phyloP scores from a whole-genome alignment of 306 rosid genomes.

The Gastrolobium bilobum region DNA sequence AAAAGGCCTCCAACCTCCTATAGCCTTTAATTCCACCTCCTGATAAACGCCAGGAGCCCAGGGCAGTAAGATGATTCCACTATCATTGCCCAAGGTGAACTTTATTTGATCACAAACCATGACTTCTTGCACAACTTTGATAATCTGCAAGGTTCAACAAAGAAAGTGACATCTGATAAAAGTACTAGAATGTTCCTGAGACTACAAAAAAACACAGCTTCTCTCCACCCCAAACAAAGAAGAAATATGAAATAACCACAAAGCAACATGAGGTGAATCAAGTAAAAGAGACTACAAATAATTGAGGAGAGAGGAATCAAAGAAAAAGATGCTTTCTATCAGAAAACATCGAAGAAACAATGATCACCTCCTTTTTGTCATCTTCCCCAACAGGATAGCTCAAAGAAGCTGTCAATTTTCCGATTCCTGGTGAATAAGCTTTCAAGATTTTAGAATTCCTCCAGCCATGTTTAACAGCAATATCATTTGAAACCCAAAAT shows the following conservation, averaged over 20 bases:
- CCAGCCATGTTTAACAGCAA: slow-evolving; percentile 71
- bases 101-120: slow-evolving; percentile 79
- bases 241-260: slow-evolving; percentile 15
- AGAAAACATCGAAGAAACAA: slow-evolving; percentile 39
- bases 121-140: slow-evolving; percentile 76
- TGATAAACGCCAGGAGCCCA: slow-evolving; percentile 90
- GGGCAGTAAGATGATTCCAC: slow-evolving; percentile 72
- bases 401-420: slow-evolving; percentile 80
- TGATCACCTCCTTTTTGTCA: slow-evolving; percentile 75
- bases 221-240: slow-evolving; percentile 5
- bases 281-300: slow-evolving; percentile 25
- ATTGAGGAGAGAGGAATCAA: neutral
- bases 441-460: slow-evolving; percentile 69
- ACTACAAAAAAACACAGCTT: slow-evolving; percentile 38
- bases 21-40: slow-evolving; percentile 80
- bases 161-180: slow-evolving; percentile 47
- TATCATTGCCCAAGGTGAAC: slow-evolving; percentile 63
- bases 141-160: slow-evolving; percentile 57
- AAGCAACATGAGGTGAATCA: slow-evolving; percentile 24
- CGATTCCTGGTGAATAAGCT: slow-evolving; percentile 81
- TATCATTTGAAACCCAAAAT: slow-evolving; percentile 65
- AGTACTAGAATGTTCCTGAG: slow-evolving; percentile 6
- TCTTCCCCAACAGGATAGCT: slow-evolving; percentile 63
- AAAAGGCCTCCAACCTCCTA: slow-evolving; percentile 77
- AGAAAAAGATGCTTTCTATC: slow-evolving; percentile 4